These are phyloP conservation scores for Solanum piurae DNA, from an alignment of 257 asterid species.

Conservation along the genomic window DNA sequence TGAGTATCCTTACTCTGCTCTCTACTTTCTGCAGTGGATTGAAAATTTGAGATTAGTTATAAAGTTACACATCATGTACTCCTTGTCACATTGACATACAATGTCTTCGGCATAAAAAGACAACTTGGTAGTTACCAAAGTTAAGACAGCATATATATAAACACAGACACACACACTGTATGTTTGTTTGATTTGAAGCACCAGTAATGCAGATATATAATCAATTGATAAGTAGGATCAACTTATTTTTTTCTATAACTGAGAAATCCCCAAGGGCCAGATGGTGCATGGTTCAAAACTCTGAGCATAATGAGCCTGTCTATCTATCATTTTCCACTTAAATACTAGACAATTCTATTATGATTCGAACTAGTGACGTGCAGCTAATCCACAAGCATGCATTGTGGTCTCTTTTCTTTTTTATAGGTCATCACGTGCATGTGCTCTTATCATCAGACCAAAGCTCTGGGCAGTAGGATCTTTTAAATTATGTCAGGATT, in stretches of 20 bases:
- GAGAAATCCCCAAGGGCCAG: background rate
- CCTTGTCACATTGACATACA: background rate
- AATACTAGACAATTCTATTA: background rate
- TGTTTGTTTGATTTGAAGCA: background rate
- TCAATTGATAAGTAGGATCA: background rate
- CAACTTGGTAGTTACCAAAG: background rate
- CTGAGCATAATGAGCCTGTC: background rate
- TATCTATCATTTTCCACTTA: background rate
- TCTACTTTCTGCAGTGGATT: constrained; percentile 75
- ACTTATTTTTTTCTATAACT: background rate
- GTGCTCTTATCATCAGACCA: background rate
- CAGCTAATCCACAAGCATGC: background rate
- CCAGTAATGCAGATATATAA: background rate
- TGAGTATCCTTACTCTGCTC: constrained; percentile 57
- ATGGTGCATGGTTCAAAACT: background rate
- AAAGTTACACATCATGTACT: background rate
- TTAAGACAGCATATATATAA: background rate
- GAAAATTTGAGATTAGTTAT: background rate
- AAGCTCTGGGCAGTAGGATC: background rate
- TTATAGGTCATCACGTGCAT: background rate
- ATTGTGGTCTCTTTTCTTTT: background rate
- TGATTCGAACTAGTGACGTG: background rate
- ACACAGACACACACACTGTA: background rate
- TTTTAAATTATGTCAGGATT: background rate
- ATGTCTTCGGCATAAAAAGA: background rate